Evolutionary conservation across 176 grass and related monocot genomes (phyloP).

Genomic region (Triticum turgidum): DNA sequence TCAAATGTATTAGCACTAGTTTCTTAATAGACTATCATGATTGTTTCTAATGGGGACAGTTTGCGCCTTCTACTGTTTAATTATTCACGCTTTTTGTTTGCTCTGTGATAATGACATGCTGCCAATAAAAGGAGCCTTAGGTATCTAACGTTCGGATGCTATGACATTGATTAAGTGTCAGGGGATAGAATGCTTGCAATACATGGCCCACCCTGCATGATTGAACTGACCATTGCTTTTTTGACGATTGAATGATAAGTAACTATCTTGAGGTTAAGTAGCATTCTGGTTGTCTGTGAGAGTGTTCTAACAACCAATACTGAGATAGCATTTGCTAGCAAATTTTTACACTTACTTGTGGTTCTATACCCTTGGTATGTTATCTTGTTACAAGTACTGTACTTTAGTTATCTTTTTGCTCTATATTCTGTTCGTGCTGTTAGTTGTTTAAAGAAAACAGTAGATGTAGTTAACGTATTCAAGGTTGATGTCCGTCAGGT

Average conservation of each 20-base stretch:
- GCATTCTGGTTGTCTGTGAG: not conserved
- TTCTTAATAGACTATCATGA: constrained; percentile 34
- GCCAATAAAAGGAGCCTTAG: not conserved
- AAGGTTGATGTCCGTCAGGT: not conserved
- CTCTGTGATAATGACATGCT: constrained; percentile 31
- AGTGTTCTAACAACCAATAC: not conserved
- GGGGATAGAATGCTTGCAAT: not conserved
- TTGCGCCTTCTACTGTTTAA: constrained; percentile 33
- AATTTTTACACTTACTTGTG: not conserved
- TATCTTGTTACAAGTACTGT: not conserved
- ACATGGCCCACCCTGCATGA: constrained; percentile 10
- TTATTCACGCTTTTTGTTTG: constrained; percentile 15
- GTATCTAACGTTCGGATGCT: not conserved
- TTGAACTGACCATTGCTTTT: not conserved
- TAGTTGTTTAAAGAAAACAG: not conserved
- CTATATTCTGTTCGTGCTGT: not conserved
- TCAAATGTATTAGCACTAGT: not conserved
- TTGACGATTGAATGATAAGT: not conserved
- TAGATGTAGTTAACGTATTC: not conserved
- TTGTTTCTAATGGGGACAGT: constrained; percentile 15
- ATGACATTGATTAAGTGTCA: not conserved
- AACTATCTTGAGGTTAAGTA: not conserved
- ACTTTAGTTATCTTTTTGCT: not conserved
- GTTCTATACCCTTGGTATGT: not conserved
- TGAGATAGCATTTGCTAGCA: not conserved